Evolutionary conservation across 352 stramenopile genomes (phyloP).

Genomic region (Plasmopara muralis): DNA sequence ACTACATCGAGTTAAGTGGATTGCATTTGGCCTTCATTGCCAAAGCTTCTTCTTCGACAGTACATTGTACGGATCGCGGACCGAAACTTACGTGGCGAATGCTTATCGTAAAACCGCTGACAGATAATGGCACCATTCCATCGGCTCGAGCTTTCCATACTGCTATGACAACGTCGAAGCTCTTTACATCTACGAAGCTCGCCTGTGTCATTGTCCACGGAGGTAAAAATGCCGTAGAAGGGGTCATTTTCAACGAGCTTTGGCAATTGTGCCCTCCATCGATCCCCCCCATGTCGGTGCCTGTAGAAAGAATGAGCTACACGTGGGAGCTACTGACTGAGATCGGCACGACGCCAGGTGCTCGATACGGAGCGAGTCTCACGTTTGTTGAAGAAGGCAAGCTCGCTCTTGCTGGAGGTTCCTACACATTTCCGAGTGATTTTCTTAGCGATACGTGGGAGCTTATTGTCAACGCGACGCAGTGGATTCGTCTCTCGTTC

Average conservation of each 20-base stretch:
- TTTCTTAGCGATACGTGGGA: slow-evolving; percentile 70
- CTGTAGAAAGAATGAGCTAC: slow-evolving; percentile 1
- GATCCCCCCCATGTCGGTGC: no score
- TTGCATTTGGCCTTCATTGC: no score
- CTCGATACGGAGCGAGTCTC: slow-evolving; percentile 50
- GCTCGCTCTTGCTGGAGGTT: slow-evolving; percentile 50
- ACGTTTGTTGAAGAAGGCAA: slow-evolving; percentile 55
- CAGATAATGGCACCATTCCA: neutral
- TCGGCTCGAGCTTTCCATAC: slow-evolving; percentile 3
- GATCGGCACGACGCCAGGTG: slow-evolving; percentile 7
- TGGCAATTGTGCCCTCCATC: no score
- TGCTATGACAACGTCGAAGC: slow-evolving; percentile 2
- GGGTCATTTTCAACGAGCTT: neutral
- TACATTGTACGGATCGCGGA: no score
- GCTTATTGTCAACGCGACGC: neutral
- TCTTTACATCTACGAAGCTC: slow-evolving; percentile 2
- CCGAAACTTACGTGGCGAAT: no score
- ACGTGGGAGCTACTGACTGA: slow-evolving; percentile 3
- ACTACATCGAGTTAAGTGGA: neutral
- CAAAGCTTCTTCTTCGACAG: no score
- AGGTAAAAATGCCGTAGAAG: slow-evolving; percentile 2
- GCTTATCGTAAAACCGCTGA: neutral
- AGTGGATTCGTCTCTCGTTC: no score
- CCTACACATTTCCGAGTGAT: slow-evolving; percentile 68
- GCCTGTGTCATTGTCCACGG: neutral